Percentiles rank a stretch among this genome's conserved stretches.
These are phyloP conservation scores for Prunus mira DNA, from an alignment of 306 rosid species.

Conservation along the genomic window DNA sequence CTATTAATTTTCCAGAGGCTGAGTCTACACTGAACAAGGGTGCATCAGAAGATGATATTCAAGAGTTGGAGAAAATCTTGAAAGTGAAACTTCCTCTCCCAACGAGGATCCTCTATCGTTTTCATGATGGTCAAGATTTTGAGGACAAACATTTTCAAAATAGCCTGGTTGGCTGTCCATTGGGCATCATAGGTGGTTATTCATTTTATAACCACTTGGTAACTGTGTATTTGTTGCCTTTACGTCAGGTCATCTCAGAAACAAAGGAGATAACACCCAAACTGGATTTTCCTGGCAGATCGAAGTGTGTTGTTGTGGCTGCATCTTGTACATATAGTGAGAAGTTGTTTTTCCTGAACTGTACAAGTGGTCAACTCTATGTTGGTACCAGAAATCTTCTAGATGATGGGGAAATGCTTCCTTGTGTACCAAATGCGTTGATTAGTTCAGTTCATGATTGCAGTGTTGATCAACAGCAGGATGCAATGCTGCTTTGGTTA, in stretches of 20 bases:
- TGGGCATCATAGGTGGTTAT: constrained; percentile 92
- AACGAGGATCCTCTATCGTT: constrained; percentile 73
- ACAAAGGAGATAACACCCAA: constrained; percentile 31
- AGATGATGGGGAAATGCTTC: constrained; percentile 56
- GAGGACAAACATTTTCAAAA: constrained; percentile 13
- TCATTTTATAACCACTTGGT: constrained; percentile 48
- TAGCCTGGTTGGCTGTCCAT: constrained; percentile 32
- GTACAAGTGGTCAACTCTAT: constrained; percentile 61
- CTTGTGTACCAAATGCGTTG: constrained; percentile 68
- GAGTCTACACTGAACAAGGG: constrained; percentile 63
- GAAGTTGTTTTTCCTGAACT: constrained; percentile 75
- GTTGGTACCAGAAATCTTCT: constrained; percentile 63
- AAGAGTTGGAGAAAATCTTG: constrained; percentile 46
- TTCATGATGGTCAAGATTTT: constrained; percentile 77
- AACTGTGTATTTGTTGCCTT: constrained; percentile 67
- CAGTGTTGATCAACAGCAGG: constrained; percentile 51
- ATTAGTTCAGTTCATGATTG: constrained; percentile 43
- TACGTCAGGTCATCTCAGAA: constrained; percentile 38
- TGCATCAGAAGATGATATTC: constrained; percentile 69
- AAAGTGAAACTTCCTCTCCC: constrained; percentile 77
- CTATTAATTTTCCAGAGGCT: constrained; percentile 61
- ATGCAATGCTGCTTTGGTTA: constrained; percentile 85
- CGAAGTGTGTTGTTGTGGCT: constrained; percentile 63
- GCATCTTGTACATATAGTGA: constrained; percentile 38
- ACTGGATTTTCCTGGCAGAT: constrained; percentile 35